Evolutionary conservation across 768 basidiomycete species (phyloP).

Genomic region (Neoboletus magnificus): DNA sequence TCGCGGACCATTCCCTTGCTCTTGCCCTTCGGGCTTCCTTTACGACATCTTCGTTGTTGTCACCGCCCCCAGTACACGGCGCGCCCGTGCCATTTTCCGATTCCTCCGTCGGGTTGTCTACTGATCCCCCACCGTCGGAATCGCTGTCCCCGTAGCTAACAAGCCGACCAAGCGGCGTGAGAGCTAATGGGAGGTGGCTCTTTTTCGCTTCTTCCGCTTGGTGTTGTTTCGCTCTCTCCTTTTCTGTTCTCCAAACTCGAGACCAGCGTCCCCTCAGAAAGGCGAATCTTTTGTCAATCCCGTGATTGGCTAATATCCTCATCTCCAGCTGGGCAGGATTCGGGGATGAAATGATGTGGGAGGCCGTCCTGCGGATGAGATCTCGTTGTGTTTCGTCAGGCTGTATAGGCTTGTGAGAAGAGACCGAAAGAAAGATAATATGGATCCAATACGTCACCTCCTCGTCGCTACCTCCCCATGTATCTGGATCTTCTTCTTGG

Average conservation of each 20-base stretch:
- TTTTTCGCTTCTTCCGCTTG: slow-evolving; percentile 24
- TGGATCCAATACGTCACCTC: slow-evolving; percentile 43
- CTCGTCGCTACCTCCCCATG: slow-evolving; percentile 69
- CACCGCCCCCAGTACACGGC: not conserved
- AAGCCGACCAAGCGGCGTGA: slow-evolving; percentile 46
- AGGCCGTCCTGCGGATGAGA: slow-evolving; percentile 74
- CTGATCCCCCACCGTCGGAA: slow-evolving; percentile 35
- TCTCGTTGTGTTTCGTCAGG: slow-evolving; percentile 57
- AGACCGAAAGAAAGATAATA: not conserved
- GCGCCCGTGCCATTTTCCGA: not conserved
- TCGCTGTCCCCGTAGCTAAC: slow-evolving; percentile 60
- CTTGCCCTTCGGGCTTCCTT: slow-evolving; percentile 49
- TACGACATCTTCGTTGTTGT: slow-evolving; percentile 19
- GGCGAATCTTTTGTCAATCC: slow-evolving; percentile 71
- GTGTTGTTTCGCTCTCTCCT: slow-evolving; percentile 41
- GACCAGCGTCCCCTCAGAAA: slow-evolving; percentile 80
- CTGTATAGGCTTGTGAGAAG: slow-evolving; percentile 33
- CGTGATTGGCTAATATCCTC: slow-evolving; percentile 85
- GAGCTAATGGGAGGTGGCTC: slow-evolving; percentile 1
- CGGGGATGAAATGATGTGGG: slow-evolving; percentile 62
- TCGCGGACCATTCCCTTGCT: slow-evolving; percentile 57
- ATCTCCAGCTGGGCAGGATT: slow-evolving; percentile 83
- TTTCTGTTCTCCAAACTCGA: slow-evolving; percentile 56
- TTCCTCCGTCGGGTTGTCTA: slow-evolving; percentile 20
- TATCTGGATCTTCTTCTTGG: slow-evolving; percentile 39